These are phyloP conservation scores for Petunia secreta DNA, from an alignment of 257 asterid species.

Conservation along the genomic window DNA sequence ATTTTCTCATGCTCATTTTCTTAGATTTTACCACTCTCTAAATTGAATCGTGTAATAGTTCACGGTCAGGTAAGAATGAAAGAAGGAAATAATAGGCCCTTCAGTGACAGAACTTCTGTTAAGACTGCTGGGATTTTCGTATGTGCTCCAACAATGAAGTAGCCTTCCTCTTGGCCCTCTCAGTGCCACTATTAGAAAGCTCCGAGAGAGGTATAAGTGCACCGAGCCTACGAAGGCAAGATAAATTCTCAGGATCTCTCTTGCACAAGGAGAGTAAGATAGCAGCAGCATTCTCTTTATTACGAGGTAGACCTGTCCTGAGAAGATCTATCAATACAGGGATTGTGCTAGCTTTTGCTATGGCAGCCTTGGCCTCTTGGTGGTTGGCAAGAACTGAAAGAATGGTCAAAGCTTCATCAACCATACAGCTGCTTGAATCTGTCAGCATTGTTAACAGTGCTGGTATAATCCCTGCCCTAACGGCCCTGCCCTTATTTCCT, in stretches of 20 bases:
- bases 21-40: constrained; percentile 41
- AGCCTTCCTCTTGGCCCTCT: constrained; percentile 88
- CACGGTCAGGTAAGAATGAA: constrained; percentile 32
- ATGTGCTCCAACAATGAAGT: constrained; percentile 76
- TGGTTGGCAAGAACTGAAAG: constrained; percentile 88
- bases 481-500: constrained; percentile 93
- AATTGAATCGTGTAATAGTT: constrained; percentile 39
- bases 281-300: constrained; percentile 79
- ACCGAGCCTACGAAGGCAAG: constrained; percentile 76
- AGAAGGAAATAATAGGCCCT: constrained; percentile 18
- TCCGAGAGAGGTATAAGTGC: constrained; percentile 75
- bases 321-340: constrained; percentile 78
- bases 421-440: constrained; percentile 66
- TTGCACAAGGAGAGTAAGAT: constrained; percentile 83
- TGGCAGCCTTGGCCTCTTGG: constrained; percentile 79
- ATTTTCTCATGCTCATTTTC: constrained; percentile 44
- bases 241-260: constrained; percentile 66
- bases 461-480: constrained; percentile 79
- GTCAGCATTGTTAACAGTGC: constrained; percentile 77
- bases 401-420: constrained; percentile 90
- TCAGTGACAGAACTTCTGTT: constrained; percentile 24
- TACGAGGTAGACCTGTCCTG: constrained; percentile 69
- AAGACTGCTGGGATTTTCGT: constrained; percentile 46
- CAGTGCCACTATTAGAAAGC: constrained; percentile 79
- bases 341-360: constrained; percentile 74